A percentile compares a stretch with the other conserved stretches of the same genome.
Conservation (phyloP, 345 rosid species). For the Citropsis articulata region DNA sequence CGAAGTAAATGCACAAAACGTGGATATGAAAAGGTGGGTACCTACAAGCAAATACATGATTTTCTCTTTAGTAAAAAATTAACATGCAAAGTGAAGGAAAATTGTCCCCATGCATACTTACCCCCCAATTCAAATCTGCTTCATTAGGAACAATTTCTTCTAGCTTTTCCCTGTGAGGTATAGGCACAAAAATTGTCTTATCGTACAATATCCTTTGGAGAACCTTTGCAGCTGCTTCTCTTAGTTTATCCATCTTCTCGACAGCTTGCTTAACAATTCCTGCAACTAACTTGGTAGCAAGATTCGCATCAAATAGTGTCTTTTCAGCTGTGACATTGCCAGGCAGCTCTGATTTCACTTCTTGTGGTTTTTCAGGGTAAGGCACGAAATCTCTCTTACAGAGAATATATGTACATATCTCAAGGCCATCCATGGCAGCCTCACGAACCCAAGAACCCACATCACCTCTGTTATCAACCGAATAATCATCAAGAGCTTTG, state of each 20-base stretch:
- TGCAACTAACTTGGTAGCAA: slow-evolving; percentile 57
- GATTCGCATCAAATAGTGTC: slow-evolving; percentile 53
- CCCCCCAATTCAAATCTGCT: slow-evolving; percentile 65
- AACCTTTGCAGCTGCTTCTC: slow-evolving; percentile 85
- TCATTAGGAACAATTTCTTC: slow-evolving; percentile 64
- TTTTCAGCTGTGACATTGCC: slow-evolving; percentile 20
- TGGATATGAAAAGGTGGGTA: slow-evolving; percentile 78
- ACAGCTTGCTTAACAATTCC: slow-evolving; percentile 82
- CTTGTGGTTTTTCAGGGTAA: slow-evolving; percentile 13
- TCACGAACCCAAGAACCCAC: slow-evolving; percentile 99
- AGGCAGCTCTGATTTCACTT: slow-evolving; percentile 25
- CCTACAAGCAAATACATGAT: slow-evolving; percentile 51
- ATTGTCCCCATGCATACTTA: slow-evolving; percentile 29
- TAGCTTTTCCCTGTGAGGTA: slow-evolving; percentile 65
- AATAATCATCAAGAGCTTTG: slow-evolving; percentile 89
- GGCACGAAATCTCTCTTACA: slow-evolving; percentile 35
- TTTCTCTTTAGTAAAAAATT: slow-evolving; percentile 6
- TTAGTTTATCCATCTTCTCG: slow-evolving; percentile 90
- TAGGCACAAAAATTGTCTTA: slow-evolving; percentile 47
- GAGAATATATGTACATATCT: slow-evolving; percentile 75
- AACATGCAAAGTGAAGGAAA: slow-evolving; percentile 17
- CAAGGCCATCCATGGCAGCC: slow-evolving; percentile 92
- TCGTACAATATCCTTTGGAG: slow-evolving; percentile 75
- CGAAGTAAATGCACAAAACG: slow-evolving; percentile 65
- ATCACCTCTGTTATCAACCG: slow-evolving; percentile 95